Evolutionary conservation across 805 yeast species (phyloP).

Genomic region (Jamesozyma hellenica): DNA sequence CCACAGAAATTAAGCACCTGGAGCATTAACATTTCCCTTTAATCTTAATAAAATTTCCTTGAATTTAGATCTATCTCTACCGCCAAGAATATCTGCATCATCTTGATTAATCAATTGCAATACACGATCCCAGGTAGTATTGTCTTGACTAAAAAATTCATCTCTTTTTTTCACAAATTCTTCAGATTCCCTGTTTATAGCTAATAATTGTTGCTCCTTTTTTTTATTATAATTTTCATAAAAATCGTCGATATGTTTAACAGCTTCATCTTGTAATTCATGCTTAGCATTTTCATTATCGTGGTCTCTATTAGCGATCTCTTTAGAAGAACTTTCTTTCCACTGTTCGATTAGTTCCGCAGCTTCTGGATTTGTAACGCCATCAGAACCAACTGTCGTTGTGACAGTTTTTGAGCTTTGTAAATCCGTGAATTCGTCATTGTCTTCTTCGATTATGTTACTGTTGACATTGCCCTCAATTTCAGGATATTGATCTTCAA

Average conservation of each 20-base stretch:
- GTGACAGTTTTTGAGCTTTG: conserved; percentile 16
- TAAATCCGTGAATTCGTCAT: conserved; percentile 32
- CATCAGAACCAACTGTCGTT: conserved; percentile 10
- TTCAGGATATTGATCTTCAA: conserved; percentile 56
- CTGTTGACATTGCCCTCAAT: conserved; percentile 5
- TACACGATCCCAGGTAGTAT: conserved; percentile 71
- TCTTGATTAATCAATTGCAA: conserved; percentile 35
- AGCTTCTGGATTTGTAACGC: conserved; percentile 39
- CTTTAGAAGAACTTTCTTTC: conserved; percentile 72
- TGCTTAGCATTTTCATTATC: conserved; percentile 52
- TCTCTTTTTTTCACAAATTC: conserved; percentile 68
- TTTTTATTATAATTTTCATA: conserved; percentile 84
- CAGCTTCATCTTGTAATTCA: conserved; percentile 66
- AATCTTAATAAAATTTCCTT: conserved; percentile 53
- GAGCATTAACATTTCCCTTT: conserved; percentile 61
- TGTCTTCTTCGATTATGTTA: conserved; percentile 34
- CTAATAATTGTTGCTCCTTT: conserved; percentile 57
- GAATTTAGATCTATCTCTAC: conserved; percentile 61
- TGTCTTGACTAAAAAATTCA: conserved; percentile 63
- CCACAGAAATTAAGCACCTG: conserved; percentile 45
- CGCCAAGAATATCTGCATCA: conserved; percentile 36
- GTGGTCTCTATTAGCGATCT: conserved; percentile 70
- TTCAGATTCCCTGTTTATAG: conserved; percentile 57
- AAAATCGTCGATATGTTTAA: conserved; percentile 78
- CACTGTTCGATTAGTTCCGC: conserved; percentile 44